These are phyloP conservation scores for Articulospora tetracladia DNA, from an alignment of 495 filamentous ascomycete species.

Conservation along the genomic window DNA sequence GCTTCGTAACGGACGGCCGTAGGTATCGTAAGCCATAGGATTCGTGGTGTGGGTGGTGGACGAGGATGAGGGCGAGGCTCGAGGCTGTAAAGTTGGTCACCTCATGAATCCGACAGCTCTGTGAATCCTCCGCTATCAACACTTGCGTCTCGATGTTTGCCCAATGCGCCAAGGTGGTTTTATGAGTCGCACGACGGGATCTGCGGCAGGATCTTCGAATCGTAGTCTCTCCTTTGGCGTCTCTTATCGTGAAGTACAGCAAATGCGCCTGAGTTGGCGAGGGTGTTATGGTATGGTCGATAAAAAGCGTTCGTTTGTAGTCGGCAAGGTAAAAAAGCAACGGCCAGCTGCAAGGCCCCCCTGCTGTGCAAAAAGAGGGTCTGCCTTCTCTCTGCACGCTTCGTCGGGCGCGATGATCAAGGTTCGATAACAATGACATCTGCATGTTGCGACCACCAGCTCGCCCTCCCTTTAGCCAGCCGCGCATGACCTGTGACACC, in stretches of 20 bases:
- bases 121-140: not conserved
- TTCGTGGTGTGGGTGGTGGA: not conserved
- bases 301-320: not conserved
- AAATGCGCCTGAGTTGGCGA: not conserved
- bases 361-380: not conserved
- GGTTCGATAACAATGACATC: not conserved
- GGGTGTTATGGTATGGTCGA: not conserved
- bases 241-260: not conserved
- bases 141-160: not conserved
- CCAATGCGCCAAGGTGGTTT: not conserved
- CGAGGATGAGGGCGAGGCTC: not conserved
- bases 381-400: not conserved
- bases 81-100: constrained; percentile 7
- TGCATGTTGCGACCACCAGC: not conserved
- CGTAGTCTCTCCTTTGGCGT: not conserved
- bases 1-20: constrained; percentile 13
- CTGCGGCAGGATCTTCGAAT: not conserved
- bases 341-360: not conserved
- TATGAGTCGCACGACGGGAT: not conserved
- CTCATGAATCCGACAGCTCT: not conserved
- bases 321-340: not conserved
- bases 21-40: constrained; percentile 6
- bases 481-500: not conserved
- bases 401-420: not conserved
- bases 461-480: not conserved